These are phyloP conservation scores for Cladosporium cucumerinum DNA, from an alignment of 2,329 filamentous ascomycete genomes.

Conservation along the genomic window DNA sequence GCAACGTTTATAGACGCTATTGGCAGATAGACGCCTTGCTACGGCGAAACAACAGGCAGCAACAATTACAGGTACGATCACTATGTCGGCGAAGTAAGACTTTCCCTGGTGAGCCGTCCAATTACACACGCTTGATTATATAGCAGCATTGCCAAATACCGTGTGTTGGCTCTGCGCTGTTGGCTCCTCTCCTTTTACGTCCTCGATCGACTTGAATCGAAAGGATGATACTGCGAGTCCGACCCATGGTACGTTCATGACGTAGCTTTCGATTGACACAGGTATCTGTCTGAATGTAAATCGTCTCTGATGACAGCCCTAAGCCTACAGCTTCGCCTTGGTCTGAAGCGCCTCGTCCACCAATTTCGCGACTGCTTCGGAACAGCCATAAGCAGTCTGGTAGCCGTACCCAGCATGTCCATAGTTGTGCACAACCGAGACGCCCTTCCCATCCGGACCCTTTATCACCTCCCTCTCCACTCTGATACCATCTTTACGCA, in stretches of 20 bases:
- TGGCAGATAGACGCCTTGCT: background rate
- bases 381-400: constrained; percentile 45
- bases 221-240: background rate
- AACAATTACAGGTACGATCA: background rate
- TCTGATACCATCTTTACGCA: constrained; percentile 68
- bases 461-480: constrained; percentile 69
- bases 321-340: constrained; percentile 26
- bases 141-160: background rate
- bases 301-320: background rate
- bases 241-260: background rate
- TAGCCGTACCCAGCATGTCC: constrained; percentile 78
- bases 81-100: background rate
- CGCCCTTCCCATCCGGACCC: constrained; percentile 37
- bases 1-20: background rate
- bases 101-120: background rate
- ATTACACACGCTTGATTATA: background rate
- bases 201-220: background rate
- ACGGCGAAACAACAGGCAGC: background rate
- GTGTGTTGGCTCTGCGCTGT: background rate
- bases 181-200: background rate
- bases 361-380: constrained; percentile 40
- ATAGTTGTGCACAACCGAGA: constrained; percentile 75
- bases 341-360: constrained; percentile 33
- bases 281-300: background rate
- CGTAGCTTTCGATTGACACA: background rate